phyloP scores from a whole-genome alignment of 768 basidiomycete species.

The Tulasnella sp. region DNA sequence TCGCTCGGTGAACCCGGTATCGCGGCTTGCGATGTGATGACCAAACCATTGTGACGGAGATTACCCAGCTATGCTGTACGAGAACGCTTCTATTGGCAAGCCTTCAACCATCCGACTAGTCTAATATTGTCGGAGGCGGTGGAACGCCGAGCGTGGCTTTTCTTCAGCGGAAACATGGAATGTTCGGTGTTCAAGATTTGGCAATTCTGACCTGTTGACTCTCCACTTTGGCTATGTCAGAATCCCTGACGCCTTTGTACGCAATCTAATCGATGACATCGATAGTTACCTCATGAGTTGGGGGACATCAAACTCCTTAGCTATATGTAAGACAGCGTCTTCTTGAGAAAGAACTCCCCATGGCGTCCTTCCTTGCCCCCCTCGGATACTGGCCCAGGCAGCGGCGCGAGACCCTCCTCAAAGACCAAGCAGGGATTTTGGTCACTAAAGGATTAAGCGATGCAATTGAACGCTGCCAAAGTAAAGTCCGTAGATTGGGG shows the following conservation, averaged over 20 bases:
- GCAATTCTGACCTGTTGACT: not conserved
- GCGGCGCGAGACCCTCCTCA: not conserved
- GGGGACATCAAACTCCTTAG: not conserved
- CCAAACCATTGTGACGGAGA: not conserved
- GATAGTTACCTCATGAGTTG: not conserved
- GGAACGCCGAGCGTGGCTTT: not conserved
- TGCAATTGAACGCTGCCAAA: slow-evolving; percentile 47
- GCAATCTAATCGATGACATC: not conserved
- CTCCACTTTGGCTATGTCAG: not conserved
- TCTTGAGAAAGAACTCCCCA: not conserved
- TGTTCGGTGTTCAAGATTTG: not conserved
- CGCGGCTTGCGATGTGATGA: no score
- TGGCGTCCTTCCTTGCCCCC: not conserved
- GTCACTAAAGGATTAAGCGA: slow-evolving; percentile 47
- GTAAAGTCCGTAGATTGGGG: slow-evolving; percentile 47
- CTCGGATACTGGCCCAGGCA: not conserved
- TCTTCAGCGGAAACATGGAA: not conserved
- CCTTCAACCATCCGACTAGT: not conserved
- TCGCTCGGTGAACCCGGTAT: no score
- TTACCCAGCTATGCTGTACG: not conserved
- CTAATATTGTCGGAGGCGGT: not conserved
- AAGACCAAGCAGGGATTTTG: slow-evolving; percentile 39
- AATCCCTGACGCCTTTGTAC: not conserved
- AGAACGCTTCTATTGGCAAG: not conserved
- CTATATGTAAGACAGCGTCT: not conserved